Conservation (phyloP, 768 basidiomycete genomes). For the Pleurotus djamor region DNA sequence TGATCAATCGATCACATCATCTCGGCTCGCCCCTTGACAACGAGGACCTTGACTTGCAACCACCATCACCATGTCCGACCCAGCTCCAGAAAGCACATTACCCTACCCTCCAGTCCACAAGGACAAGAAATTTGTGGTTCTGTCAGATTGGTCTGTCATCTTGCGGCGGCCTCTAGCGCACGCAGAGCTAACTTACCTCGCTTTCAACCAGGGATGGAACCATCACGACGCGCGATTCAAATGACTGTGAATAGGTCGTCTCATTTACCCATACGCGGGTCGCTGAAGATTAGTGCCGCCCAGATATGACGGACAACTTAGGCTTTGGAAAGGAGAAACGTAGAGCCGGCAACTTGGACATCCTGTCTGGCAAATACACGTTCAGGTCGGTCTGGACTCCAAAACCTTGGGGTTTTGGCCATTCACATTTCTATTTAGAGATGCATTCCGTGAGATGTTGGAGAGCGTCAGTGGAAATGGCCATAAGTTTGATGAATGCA, state of each 20-base stretch:
- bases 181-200: neutral
- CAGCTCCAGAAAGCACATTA: slow-evolving; percentile 58
- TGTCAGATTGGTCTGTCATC: slow-evolving; percentile 77
- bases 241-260: slow-evolving; percentile 66
- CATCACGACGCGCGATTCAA: slow-evolving; percentile 90
- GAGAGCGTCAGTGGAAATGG: slow-evolving; percentile 72
- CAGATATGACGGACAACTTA: slow-evolving; percentile 87
- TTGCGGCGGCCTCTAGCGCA: neutral
- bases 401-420: neutral
- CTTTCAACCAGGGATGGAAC: slow-evolving; percentile 74
- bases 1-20: neutral
- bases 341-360: slow-evolving; percentile 69
- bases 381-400: slow-evolving; percentile 56
- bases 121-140: slow-evolving; percentile 81
- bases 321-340: slow-evolving; percentile 81
- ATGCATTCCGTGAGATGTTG: slow-evolving; percentile 87
- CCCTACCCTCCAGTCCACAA: slow-evolving; percentile 80
- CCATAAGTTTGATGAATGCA: slow-evolving; percentile 85
- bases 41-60: neutral
- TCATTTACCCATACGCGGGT: neutral
- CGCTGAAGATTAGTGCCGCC: neutral
- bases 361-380: slow-evolving; percentile 61
- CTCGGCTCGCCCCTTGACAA: neutral
- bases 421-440: slow-evolving; percentile 44
- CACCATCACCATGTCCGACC: slow-evolving; percentile 21